Evolutionary conservation across 441 rosid genomes (phyloP).

Genomic region (Aleurites moluccanus): DNA sequence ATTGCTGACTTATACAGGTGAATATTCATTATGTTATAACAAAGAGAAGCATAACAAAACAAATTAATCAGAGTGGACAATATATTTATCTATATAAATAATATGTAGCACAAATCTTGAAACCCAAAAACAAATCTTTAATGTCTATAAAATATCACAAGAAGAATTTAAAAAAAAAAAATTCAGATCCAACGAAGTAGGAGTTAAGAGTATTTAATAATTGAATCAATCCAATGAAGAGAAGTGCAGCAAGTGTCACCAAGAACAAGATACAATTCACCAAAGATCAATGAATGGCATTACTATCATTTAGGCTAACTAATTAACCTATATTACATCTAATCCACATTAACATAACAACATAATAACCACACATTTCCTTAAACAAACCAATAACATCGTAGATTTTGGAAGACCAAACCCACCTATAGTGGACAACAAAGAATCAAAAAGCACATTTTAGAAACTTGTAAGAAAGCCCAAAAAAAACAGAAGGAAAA

Average conservation of each 20-base stretch:
- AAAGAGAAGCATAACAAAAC: too few relatives aligned
- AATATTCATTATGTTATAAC: too few relatives aligned
- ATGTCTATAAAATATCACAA: too few relatives aligned
- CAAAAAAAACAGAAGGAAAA: too few relatives aligned
- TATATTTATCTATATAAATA: too few relatives aligned
- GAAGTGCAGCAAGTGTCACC: not conserved
- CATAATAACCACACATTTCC: not conserved
- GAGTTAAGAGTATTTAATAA: not conserved
- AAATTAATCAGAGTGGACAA: too few relatives aligned
- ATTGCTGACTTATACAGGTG: too few relatives aligned
- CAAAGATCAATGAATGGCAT: slow-evolving; percentile 9
- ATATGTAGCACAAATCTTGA: too few relatives aligned
- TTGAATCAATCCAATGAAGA: not conserved
- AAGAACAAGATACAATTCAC: too few relatives aligned
- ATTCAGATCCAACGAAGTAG: not conserved
- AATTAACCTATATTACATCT: slow-evolving; percentile 10
- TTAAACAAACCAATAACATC: not conserved
- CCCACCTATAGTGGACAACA: not conserved
- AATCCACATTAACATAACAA: slow-evolving; percentile 10
- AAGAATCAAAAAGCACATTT: not conserved
- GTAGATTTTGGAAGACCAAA: not conserved
- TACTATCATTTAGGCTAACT: slow-evolving; percentile 14
- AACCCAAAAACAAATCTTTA: not conserved
- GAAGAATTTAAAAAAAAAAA: too few relatives aligned
- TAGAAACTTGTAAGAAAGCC: not conserved